Percentiles rank a stretch among this genome's conserved stretches.
Evolutionary conservation across 1,139 yeast genomes (phyloP).

Genomic region (Sugiyamaella novakii): DNA sequence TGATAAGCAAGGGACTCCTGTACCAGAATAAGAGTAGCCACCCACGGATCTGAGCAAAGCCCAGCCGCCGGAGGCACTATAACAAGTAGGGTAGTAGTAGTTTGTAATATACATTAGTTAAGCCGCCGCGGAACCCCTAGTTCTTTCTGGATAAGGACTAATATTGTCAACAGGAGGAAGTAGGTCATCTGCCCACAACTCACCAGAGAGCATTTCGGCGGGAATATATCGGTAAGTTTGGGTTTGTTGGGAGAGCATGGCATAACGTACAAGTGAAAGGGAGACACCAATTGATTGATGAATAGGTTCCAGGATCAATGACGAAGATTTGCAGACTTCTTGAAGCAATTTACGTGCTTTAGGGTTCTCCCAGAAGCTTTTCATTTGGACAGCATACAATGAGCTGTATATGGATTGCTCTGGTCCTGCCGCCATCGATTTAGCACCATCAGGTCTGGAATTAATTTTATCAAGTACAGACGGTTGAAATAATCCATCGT

Average conservation of each 20-base stretch:
- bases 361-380: constrained; percentile 33
- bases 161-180: constrained; percentile 30
- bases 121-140: too few species aligned
- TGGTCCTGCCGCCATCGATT: constrained; percentile 11
- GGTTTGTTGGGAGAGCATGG: constrained; percentile 34
- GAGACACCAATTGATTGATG: constrained; percentile 28
- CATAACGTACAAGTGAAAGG: constrained; percentile 33
- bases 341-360: constrained; percentile 28
- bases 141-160: too few species aligned
- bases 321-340: constrained; percentile 19
- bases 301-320: constrained; percentile 19
- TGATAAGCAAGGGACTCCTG: too few species aligned
- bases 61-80: constrained; percentile 13
- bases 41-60: constrained; percentile 3
- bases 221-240: constrained; percentile 31
- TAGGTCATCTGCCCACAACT: constrained; percentile 34
- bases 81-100: too few species aligned
- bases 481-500: constrained; percentile 15
- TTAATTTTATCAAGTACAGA: neutral
- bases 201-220: constrained; percentile 26
- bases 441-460: neutral
- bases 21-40: too few species aligned
- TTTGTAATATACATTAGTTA: too few species aligned
- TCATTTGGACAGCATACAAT: constrained; percentile 34
- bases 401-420: constrained; percentile 30